A percentile compares a stretch with the other conserved stretches of the same genome.
These are phyloP conservation scores for Eragrostis nindensis DNA, from an alignment of 176 grass and related monocot genomes.

Conservation along the genomic window DNA sequence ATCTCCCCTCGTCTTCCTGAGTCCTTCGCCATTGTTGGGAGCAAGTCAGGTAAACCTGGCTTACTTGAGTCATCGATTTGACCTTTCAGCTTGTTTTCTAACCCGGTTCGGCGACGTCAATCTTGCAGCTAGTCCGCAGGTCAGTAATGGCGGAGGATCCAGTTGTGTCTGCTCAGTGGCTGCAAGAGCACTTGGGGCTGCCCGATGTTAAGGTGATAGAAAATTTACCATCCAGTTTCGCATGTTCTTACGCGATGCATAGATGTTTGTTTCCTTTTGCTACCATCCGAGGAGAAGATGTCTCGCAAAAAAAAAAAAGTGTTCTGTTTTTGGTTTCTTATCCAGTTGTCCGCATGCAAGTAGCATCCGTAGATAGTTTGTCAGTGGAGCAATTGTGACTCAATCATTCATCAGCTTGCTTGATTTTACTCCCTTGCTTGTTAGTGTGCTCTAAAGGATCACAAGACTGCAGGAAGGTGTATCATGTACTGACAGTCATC, in stretches of 20 bases:
- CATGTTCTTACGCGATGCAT: neutral
- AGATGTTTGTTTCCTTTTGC: neutral
- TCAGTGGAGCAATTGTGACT: neutral
- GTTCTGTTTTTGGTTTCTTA: conserved; percentile 7
- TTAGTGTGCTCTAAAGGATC: neutral
- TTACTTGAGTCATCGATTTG: neutral
- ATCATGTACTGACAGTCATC: neutral
- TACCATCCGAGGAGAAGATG: neutral
- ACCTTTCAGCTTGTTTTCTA: neutral
- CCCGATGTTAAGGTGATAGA: conserved; percentile 69
- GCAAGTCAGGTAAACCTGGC: conserved; percentile 8
- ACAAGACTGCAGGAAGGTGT: neutral
- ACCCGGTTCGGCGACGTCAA: conserved; percentile 29
- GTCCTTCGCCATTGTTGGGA: neutral
- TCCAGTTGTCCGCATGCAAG: neutral
- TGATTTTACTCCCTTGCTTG: neutral
- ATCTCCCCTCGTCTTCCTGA: neutral
- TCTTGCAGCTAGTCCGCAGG: conserved; percentile 15
- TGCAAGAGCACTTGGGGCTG: conserved; percentile 60
- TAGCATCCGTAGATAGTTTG: neutral
- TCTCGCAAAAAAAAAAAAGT: neutral
- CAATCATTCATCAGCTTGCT: too few species aligned
- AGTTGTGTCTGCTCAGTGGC: conserved; percentile 73
- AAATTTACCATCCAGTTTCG: neutral
- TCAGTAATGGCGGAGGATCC: conserved; percentile 61